Conservation (phyloP, 129 eudicot genomes). For the Flaveria sonorensis region DNA sequence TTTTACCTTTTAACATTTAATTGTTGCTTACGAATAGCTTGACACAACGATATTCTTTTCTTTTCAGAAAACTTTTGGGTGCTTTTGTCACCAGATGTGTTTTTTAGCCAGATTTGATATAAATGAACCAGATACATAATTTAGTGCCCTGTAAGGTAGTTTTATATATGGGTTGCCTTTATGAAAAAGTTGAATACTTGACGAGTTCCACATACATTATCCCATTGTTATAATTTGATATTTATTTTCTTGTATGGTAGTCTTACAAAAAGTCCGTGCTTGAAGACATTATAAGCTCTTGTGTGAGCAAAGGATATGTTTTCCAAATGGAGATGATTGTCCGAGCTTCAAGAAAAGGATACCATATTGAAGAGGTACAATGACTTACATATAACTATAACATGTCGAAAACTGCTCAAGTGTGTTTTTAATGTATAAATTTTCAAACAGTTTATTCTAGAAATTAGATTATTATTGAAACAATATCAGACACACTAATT, state of each 20-base stretch:
- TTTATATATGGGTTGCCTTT: neutral
- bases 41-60: too few species aligned
- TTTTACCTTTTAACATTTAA: too few species aligned
- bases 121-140: neutral
- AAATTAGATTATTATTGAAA: too few species aligned
- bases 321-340: conserved; percentile 96
- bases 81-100: neutral
- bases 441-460: too few species aligned
- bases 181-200: neutral
- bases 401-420: neutral
- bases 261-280: conserved; percentile 87
- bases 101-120: too few species aligned
- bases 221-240: neutral
- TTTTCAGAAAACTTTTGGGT: neutral
- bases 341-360: conserved; percentile 91
- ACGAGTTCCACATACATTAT: neutral
- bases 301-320: conserved; percentile 87
- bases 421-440: neutral
- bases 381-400: neutral
- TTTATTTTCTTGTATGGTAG: conserved; percentile 32
- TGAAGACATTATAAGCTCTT: conserved; percentile 80
- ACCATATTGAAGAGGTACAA: conserved; percentile 84
- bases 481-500: neutral
- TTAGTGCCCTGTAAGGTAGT: neutral
- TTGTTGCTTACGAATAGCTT: neutral